A percentile compares a stretch with the other conserved stretches of the same genome.
Conservation (phyloP, 1,284 basidiomycete species). For the Cryptococcus neoformans region DNA sequence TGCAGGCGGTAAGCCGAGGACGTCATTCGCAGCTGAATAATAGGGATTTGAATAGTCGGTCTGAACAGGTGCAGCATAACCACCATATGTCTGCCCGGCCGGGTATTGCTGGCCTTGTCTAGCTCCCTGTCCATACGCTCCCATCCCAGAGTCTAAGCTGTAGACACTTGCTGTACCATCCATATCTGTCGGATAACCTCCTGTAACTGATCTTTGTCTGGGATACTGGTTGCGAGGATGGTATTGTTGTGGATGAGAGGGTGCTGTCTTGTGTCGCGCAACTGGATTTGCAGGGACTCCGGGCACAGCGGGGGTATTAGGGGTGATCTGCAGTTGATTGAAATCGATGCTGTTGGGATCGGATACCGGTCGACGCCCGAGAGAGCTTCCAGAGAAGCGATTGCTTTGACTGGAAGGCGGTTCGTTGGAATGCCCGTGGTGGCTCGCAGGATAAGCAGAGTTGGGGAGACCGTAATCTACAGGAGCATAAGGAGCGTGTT, state of each 20-base stretch:
- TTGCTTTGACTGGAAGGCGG: constrained; percentile 15
- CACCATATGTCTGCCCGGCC: constrained; percentile 6
- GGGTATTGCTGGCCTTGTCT: constrained; percentile 5
- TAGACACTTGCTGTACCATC: constrained; percentile 45
- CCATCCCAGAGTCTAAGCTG: constrained; percentile 45
- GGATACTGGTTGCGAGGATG: constrained; percentile 6
- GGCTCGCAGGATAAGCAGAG: constrained; percentile 10
- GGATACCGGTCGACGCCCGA: constrained; percentile 29
- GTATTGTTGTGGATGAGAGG: constrained; percentile 6
- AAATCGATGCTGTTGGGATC: constrained; percentile 41
- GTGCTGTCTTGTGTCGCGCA: constrained; percentile 13
- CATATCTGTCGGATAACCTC: constrained; percentile 5
- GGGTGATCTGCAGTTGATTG: constrained; percentile 28
- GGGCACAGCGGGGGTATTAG: background rate
- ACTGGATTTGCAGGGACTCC: constrained; percentile 8
- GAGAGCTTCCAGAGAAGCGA: constrained; percentile 24
- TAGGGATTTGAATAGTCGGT: constrained; percentile 45
- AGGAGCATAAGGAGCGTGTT: constrained; percentile 37
- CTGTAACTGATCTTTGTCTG: constrained; percentile 14
- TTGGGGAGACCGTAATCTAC: constrained; percentile 40
- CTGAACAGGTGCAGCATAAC: constrained; percentile 9
- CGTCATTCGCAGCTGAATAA: constrained; percentile 63
- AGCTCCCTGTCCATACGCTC: constrained; percentile 28
- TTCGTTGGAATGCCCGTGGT: constrained; percentile 13
- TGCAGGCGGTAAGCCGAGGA: constrained; percentile 60